Conservation (phyloP, 163 green algal species). For the Coccomyxa subellipsoidea region DNA sequence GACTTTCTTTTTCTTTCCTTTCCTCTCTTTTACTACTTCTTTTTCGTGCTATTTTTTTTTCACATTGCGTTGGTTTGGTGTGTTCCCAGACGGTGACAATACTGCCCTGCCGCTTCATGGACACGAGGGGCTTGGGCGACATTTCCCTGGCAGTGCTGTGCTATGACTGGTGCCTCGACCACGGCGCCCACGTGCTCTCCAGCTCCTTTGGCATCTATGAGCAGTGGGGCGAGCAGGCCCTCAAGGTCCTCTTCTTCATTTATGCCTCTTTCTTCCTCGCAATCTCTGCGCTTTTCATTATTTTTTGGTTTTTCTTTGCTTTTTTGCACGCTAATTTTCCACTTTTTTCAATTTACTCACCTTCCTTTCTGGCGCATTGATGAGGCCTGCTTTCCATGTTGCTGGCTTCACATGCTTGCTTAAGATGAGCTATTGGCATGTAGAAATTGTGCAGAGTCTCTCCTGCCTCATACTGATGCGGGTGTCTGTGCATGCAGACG, state of each 20-base stretch:
- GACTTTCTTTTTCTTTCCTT: not conserved
- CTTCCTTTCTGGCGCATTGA: not conserved
- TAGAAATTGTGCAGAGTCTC: no score
- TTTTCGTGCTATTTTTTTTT: not conserved
- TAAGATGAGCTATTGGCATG: no score
- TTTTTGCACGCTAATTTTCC: not conserved
- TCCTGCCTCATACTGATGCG: no score
- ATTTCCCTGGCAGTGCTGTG: not conserved
- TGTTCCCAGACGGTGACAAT: not conserved
- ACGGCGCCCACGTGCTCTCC: not conserved
- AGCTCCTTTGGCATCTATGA: not conserved
- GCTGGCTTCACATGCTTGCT: no score
- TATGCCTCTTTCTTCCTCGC: no score
- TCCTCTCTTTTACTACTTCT: not conserved
- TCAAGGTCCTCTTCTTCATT: not conserved
- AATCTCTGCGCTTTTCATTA: no score
- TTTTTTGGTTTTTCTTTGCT: not conserved
- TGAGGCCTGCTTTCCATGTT: not conserved
- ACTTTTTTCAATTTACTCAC: not conserved
- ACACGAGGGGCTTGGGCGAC: not conserved
- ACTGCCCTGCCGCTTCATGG: not conserved
- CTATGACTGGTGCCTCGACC: not conserved
- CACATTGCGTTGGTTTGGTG: not conserved
- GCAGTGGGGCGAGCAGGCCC: not conserved
- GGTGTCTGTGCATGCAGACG: conserved; percentile 24